phyloP scores from a whole-genome alignment of 192 early-diverging fungal genomes.

The Endogone sp. region DNA sequence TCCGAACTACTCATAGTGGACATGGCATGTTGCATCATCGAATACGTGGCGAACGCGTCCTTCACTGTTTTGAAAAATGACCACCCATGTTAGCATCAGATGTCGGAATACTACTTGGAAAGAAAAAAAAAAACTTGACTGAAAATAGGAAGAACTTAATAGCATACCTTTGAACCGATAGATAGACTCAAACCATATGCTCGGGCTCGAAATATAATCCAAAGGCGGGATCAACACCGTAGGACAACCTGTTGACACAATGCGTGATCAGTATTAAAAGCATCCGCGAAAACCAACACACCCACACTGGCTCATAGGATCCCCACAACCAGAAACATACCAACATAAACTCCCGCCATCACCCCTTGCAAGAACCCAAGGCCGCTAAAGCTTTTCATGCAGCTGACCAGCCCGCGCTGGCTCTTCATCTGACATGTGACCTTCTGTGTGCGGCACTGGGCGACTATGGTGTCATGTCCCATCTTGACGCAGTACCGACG shows the following conservation, averaged over 20 bases:
- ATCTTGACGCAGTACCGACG: slow-evolving; percentile 36
- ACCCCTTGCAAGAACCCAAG: slow-evolving; percentile 37
- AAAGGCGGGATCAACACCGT: slow-evolving; percentile 61
- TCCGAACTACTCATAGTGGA: slow-evolving; percentile 27
- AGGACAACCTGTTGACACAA: slow-evolving; percentile 36
- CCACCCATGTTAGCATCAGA: not conserved
- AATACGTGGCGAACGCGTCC: slow-evolving; percentile 59
- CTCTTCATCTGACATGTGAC: slow-evolving; percentile 52
- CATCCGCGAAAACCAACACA: not conserved
- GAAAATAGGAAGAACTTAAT: too few relatives aligned
- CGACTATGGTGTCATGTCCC: slow-evolving; percentile 50
- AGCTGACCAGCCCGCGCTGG: slow-evolving; percentile 37
- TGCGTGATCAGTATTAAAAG: not conserved
- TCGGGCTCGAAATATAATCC: slow-evolving; percentile 55
- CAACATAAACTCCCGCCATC: slow-evolving; percentile 35
- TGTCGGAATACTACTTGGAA: not conserved
- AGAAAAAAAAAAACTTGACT: not conserved
- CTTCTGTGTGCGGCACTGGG: slow-evolving; percentile 61
- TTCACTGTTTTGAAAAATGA: slow-evolving; percentile 43
- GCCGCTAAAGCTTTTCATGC: slow-evolving; percentile 30
- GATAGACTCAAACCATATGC: slow-evolving; percentile 70
- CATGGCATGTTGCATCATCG: slow-evolving; percentile 56
- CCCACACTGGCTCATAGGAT: not conserved
- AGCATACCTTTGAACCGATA: slow-evolving; percentile 58
- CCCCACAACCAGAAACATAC: slow-evolving; percentile 4